Evolutionary conservation across 2,329 filamentous ascomycete genomes (phyloP).

Genomic region (Alternaria sp.): DNA sequence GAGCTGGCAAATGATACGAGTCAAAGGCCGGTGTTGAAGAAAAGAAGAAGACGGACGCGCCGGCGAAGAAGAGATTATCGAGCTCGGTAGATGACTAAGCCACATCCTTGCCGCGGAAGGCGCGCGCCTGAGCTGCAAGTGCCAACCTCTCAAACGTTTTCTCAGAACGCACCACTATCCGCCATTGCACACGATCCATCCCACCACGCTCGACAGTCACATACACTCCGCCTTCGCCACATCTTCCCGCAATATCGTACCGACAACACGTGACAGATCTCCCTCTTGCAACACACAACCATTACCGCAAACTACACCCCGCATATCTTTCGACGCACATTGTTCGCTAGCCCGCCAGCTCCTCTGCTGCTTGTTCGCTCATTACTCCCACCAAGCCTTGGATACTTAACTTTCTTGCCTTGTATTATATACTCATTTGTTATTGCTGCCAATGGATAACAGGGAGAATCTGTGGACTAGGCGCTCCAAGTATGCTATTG

Average conservation of each 20-base stretch:
- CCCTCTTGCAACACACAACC: conserved; percentile 15
- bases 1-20: conserved; percentile 77
- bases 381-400: conserved; percentile 45
- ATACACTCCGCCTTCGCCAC: conserved; percentile 11
- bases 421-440: conserved; percentile 18
- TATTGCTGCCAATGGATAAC: conserved; percentile 51
- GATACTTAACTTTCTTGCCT: conserved; percentile 24
- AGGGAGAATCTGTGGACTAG: conserved; percentile 73
- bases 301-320: conserved; percentile 15
- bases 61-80: conserved; percentile 32
- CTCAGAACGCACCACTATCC: conserved; percentile 32
- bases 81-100: conserved; percentile 26
- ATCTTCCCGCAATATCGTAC: conserved; percentile 12
- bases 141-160: conserved; percentile 44
- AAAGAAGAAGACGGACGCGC: conserved; percentile 23
- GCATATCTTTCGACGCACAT: conserved; percentile 15
- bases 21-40: conserved; percentile 68
- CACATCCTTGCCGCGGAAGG: conserved; percentile 24
- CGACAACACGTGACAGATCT: conserved; percentile 9
- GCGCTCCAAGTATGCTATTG: conserved; percentile 75
- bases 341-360: conserved; percentile 38
- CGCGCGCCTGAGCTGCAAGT: conserved; percentile 34
- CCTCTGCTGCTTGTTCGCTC: conserved; percentile 47
- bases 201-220: conserved; percentile 22
- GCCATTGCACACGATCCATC: conserved; percentile 29